phyloP scores from a whole-genome alignment of 2,329 filamentous ascomycete genomes.

The Paraconiothyrium brasiliense region DNA sequence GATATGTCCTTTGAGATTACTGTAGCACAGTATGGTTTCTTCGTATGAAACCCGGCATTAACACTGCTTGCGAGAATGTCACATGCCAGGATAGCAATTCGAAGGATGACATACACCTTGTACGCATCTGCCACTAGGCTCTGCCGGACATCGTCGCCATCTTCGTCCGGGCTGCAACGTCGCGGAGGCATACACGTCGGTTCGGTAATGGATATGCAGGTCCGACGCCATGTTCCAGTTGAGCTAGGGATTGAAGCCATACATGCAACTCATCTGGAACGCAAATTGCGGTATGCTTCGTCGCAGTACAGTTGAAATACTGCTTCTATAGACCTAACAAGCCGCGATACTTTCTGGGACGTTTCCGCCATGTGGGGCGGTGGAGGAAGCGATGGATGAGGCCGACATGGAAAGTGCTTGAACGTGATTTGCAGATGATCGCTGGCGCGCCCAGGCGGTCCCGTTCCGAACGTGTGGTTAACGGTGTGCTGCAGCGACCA shows the following conservation, averaged over 20 bases:
- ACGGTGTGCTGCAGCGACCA: background rate
- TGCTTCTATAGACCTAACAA: too few species aligned
- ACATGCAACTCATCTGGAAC: too few species aligned
- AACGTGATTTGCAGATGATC: background rate
- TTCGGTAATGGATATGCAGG: background rate
- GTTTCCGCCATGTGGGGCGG: background rate
- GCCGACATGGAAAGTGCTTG: background rate
- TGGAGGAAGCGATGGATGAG: background rate
- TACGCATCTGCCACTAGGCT: background rate
- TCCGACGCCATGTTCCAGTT: background rate
- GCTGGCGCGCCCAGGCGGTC: constrained; percentile 10
- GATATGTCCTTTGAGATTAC: constrained; percentile 57
- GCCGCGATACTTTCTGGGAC: background rate
- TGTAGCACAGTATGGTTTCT: too few species aligned
- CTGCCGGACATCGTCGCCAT: background rate
- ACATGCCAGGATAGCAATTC: background rate
- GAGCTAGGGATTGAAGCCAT: background rate
- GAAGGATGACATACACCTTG: background rate
- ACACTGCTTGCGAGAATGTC: background rate
- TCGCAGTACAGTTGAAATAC: too few species aligned
- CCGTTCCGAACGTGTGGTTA: constrained; percentile 12
- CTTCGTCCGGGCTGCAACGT: background rate
- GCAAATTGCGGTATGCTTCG: too few species aligned
- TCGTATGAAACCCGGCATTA: background rate
- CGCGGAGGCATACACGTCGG: background rate